A percentile compares a stretch with the other conserved stretches of the same genome.
These are phyloP conservation scores for Daldinia bambusicola DNA, from an alignment of 495 filamentous ascomycete species.

Conservation along the genomic window DNA sequence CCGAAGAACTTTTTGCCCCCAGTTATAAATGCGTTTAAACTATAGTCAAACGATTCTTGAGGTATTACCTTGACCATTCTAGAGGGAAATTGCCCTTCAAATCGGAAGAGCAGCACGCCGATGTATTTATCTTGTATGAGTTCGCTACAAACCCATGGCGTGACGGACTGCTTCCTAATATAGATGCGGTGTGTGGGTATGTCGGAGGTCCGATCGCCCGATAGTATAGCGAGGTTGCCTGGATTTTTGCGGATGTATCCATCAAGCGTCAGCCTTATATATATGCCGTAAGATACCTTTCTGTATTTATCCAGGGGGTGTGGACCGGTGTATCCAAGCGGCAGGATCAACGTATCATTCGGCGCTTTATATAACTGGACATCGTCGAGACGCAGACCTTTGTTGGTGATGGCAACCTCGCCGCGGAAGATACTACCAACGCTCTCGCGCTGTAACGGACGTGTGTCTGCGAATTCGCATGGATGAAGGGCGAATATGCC, in stretches of 20 bases:
- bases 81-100: background rate
- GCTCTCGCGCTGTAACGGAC: background rate
- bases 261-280: constrained; percentile 12
- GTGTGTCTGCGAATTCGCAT: constrained; percentile 13
- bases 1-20: constrained; percentile 21
- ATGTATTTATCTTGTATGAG: constrained; percentile 2
- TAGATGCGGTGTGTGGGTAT: constrained; percentile 27
- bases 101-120: constrained; percentile 18
- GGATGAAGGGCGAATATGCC: constrained; percentile 29
- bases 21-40: constrained; percentile 13
- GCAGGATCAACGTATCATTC: constrained; percentile 9
- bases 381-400: constrained; percentile 23
- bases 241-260: constrained; percentile 27
- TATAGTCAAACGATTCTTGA: constrained; percentile 20
- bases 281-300: constrained; percentile 15
- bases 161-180: constrained; percentile 11
- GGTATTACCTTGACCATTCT: constrained; percentile 21
- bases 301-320: background rate
- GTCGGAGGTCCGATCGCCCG: background rate
- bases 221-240: constrained; percentile 4
- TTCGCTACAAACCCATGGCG: background rate
- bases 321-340: constrained; percentile 1
- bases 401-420: constrained; percentile 26
- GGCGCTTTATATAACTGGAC: constrained; percentile 6
- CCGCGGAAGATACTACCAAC: background rate